A percentile compares a stretch with the other conserved stretches of the same genome.
Evolutionary conservation across 305 asterid species (phyloP).

Genomic region (Rubia occidens): DNA sequence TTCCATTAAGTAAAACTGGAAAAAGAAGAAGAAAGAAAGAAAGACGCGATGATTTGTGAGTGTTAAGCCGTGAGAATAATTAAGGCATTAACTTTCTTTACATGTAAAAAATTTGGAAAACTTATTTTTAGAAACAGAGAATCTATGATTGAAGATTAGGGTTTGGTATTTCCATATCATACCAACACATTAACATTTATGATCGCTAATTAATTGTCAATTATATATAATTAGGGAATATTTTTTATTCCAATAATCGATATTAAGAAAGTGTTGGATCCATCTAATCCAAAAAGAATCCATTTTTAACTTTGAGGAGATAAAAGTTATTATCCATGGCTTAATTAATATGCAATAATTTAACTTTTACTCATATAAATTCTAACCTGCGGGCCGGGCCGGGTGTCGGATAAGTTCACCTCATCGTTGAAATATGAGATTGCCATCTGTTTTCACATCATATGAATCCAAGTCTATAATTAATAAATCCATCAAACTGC

Average conservation of each 20-base stretch:
- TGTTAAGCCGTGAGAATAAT: background rate
- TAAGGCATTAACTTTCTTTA: background rate
- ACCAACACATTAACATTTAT: background rate
- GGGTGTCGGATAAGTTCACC: constrained; percentile 12
- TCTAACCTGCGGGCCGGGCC: too few species aligned
- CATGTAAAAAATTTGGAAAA: background rate
- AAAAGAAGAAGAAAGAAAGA: background rate
- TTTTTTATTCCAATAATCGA: background rate
- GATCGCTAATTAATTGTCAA: background rate
- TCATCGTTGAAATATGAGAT: constrained; percentile 87
- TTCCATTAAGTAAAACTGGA: too few species aligned
- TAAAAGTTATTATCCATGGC: background rate
- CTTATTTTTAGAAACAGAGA: background rate
- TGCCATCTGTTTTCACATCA: constrained; percentile 94
- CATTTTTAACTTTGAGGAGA: background rate
- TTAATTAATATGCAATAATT: background rate
- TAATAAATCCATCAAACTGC: constrained; percentile 88
- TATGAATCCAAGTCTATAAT: constrained; percentile 62
- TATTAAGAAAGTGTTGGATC: background rate
- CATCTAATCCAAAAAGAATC: background rate
- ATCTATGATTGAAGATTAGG: constrained; percentile 1
- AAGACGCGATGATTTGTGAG: background rate
- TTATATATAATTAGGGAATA: background rate
- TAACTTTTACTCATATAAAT: too few species aligned
- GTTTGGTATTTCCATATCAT: background rate